phyloP scores from a whole-genome alignment of 805 yeast species.

The Cyberlindnera xishuangbannaensis region DNA sequence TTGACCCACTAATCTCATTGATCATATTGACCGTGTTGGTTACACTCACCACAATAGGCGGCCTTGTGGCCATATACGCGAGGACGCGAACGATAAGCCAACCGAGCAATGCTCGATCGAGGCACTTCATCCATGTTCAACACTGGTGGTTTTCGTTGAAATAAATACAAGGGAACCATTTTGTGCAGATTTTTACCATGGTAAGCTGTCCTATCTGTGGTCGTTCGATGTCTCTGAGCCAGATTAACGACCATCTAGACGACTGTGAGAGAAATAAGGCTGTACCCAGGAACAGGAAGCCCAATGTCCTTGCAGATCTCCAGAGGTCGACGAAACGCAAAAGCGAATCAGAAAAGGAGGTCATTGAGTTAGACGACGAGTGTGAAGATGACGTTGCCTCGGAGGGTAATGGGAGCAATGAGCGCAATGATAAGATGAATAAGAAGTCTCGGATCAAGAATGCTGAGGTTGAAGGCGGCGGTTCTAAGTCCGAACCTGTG shows the following conservation, averaged over 20 bases:
- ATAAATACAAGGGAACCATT: too few relatives aligned
- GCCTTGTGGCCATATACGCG: too few relatives aligned
- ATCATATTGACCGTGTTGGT: too few relatives aligned
- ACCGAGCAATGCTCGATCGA: too few relatives aligned
- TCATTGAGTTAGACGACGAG: slow-evolving; percentile 14
- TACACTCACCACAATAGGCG: too few relatives aligned
- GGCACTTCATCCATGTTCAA: too few relatives aligned
- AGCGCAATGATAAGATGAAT: not conserved
- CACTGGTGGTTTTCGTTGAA: too few relatives aligned
- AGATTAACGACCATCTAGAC: slow-evolving; percentile 23
- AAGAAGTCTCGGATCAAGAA: not conserved
- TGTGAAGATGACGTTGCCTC: slow-evolving; percentile 2
- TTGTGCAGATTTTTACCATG: slow-evolving; percentile 15
- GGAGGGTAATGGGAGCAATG: too few relatives aligned
- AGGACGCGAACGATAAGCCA: too few relatives aligned
- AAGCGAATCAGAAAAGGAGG: slow-evolving; percentile 8
- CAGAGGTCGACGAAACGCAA: slow-evolving; percentile 5
- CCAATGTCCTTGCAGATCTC: slow-evolving; percentile 4
- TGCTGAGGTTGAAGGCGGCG: not conserved
- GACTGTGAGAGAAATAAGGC: slow-evolving; percentile 14
- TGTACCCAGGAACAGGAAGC: slow-evolving; percentile 3
- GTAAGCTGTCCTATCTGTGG: slow-evolving; percentile 25
- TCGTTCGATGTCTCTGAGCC: slow-evolving; percentile 9
- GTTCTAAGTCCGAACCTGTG: slow-evolving; percentile 1
- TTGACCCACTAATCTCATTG: too few relatives aligned